A percentile compares a stretch with the other conserved stretches of the same genome.
phyloP scores from a whole-genome alignment of 805 yeast species.

The Komagataella kurtzmanii region DNA sequence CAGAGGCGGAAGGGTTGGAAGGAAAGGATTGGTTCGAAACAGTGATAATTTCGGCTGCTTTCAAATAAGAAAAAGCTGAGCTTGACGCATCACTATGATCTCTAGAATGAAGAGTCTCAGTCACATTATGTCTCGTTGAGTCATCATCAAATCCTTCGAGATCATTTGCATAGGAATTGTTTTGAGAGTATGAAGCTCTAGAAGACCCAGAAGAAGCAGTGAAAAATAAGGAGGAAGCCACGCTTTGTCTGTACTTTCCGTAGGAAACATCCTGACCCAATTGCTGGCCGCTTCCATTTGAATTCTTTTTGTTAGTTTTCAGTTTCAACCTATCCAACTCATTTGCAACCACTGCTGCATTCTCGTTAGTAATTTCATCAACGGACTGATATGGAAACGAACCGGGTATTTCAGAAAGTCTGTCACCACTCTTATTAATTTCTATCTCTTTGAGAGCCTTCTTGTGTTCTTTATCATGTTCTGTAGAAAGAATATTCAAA shows the following conservation, averaged over 20 bases:
- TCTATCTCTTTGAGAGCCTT: neutral
- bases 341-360: neutral
- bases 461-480: neutral
- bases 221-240: neutral
- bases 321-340: neutral
- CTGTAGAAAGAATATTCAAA: conserved; percentile 1
- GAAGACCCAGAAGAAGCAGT: neutral
- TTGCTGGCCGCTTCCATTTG: neutral
- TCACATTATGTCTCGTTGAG: neutral
- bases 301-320: neutral
- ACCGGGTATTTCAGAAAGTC: neutral
- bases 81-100: neutral
- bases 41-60: neutral
- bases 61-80: neutral
- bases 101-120: neutral
- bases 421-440: neutral
- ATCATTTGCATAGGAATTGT: neutral
- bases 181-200: neutral
- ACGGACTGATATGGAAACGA: neutral
- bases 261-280: neutral
- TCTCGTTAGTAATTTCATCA: neutral
- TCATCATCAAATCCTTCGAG: neutral
- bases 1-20: neutral
- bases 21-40: neutral
- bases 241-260: neutral